A percentile compares a stretch with the other conserved stretches of the same genome.
phyloP scores from a whole-genome alignment of 2,329 filamentous ascomycete species.

The Aspergillus fischeri region DNA sequence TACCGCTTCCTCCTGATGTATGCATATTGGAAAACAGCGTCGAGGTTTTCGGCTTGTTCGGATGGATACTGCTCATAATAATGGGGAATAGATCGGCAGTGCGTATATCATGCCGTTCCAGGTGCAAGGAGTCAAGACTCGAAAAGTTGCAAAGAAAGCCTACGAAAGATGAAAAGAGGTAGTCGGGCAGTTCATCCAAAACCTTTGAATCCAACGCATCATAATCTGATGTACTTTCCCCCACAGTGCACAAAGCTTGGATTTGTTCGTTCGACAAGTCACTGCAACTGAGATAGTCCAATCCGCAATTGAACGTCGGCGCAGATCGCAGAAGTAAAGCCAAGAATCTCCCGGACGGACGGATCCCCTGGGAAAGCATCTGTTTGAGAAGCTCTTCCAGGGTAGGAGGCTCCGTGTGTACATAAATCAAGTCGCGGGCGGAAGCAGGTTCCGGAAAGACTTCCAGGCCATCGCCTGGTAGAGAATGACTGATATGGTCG shows the following conservation, averaged over 20 bases:
- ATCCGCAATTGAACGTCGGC: constrained; percentile 34
- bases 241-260: constrained; percentile 25
- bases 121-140: constrained; percentile 8
- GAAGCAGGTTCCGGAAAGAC: constrained; percentile 53
- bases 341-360: constrained; percentile 42
- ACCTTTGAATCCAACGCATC: constrained; percentile 10
- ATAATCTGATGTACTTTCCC: constrained; percentile 11
- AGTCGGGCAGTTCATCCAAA: constrained; percentile 29
- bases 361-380: constrained; percentile 46
- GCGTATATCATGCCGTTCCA: constrained; percentile 11
- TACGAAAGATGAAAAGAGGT: constrained; percentile 45
- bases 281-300: constrained; percentile 41
- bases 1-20: constrained; percentile 2
- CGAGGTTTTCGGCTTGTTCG: constrained; percentile 5
- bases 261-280: constrained; percentile 30
- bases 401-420: constrained; percentile 51
- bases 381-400: constrained; percentile 49
- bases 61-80: constrained; percentile 12
- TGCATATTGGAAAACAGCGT: constrained; percentile 19
- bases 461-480: constrained; percentile 56
- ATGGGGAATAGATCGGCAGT: constrained; percentile 28
- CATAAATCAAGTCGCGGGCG: constrained; percentile 55
- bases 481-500: constrained; percentile 22
- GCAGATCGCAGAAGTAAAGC: constrained; percentile 48
- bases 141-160: constrained; percentile 37